Base-by-base conservation (phyloP, 2,329 filamentous ascomycete genomes). In the Coleophoma eucalyptorum region DNA sequence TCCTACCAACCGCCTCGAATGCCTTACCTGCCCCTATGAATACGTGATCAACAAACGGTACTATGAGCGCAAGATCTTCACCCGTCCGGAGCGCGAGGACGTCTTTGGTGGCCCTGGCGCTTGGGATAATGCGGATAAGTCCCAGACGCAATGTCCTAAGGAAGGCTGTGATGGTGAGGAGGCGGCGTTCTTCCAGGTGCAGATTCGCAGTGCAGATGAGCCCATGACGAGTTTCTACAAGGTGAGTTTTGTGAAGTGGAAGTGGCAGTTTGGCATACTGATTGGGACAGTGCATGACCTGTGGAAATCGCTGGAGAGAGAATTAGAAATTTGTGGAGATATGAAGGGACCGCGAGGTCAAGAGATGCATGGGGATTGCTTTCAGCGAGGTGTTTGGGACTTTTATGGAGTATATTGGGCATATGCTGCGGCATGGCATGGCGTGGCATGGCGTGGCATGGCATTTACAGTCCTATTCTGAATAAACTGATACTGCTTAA, bases 151-250 rank as follows among this genome's bases (percentile, higher is more conserved):
- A 78, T 99, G 94, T 69, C 84, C 89, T 21, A 84, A 84, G 55
- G 84, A 91, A 38, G 79, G 79, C 50, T 99, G 94, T 75, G 79
- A 89, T 64, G 90, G 90, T 56, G 79, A 83, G 54, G 84, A 90
- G 73, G 94, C 94, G 3, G 95, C 92, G 57, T 97, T 93, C 75
- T 96, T 92, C 76, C 90, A 96, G 77, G 84, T 97, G 61, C 94
- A 99, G 79, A 97, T 97, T 72, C 85, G 94, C 61, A 96, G 90
- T 76, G 94, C 94, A 48, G 94, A 99, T 73, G 94, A 99, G 78
- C 94, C 94, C 54, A 97, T 96, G 89, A 99, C 94, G 59, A 93
- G 85, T 54, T 97, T 97, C 72, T 95, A 87, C 73, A 94, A 91
- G 81, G 88, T 90, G 64, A 49, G 72, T 59, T 18, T 26, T 26